Conservation (phyloP, 305 asterid genomes). For the Solanum hybrid region DNA sequence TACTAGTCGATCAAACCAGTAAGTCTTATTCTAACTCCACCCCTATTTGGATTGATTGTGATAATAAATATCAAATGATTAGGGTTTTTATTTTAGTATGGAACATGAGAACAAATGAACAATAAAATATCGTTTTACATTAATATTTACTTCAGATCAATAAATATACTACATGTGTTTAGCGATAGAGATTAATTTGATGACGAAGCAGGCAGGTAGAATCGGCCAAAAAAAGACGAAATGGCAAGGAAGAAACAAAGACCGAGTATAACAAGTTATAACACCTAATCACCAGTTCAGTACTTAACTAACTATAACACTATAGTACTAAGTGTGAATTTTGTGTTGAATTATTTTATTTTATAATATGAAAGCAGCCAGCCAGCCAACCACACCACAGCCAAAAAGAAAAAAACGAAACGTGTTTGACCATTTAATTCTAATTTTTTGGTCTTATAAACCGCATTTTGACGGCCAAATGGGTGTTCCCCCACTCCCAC, state of each 20-base stretch:
- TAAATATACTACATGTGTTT: neutral
- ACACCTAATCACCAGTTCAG: neutral
- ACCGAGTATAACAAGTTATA: neutral
- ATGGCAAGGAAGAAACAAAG: neutral
- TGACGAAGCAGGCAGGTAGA: neutral
- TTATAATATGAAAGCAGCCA: neutral
- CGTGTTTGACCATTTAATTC: constrained; percentile 4
- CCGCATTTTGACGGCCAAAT: neutral
- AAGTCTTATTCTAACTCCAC: too few species aligned
- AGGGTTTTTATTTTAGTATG: neutral
- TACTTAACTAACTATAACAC: neutral
- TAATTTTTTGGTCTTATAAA: neutral
- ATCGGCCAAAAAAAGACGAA: neutral
- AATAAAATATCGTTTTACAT: neutral
- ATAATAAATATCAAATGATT: too few species aligned
- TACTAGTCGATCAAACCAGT: too few species aligned
- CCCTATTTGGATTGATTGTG: too few species aligned
- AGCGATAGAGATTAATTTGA: neutral
- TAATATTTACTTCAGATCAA: neutral
- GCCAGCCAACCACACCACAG: neutral
- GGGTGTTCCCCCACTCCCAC: neutral
- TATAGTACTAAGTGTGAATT: neutral
- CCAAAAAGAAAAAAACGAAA: neutral
- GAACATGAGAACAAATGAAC: neutral
- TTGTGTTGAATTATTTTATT: neutral